A percentile compares a stretch with the other conserved stretches of the same genome.
Evolutionary conservation across 2,329 filamentous ascomycete genomes (phyloP).

Genomic region (Diaporthe velutina): DNA sequence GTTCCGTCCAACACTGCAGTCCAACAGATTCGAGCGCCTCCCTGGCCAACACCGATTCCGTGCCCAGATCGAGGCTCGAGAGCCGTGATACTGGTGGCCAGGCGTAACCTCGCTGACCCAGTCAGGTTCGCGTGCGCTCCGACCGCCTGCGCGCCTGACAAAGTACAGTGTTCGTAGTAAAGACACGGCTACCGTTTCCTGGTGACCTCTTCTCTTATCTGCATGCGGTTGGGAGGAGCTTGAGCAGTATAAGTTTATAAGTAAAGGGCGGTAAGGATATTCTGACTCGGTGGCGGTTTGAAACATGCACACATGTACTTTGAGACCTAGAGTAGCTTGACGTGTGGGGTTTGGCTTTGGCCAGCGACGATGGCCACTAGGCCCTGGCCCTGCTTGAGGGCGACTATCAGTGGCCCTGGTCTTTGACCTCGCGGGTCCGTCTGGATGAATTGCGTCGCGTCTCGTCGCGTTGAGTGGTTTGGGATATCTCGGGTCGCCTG

Average conservation of each 20-base stretch:
- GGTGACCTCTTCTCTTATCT: background rate
- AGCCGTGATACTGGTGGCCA: background rate
- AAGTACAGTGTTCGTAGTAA: background rate
- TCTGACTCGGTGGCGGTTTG: background rate
- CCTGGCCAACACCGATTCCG: background rate
- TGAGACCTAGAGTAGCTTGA: background rate
- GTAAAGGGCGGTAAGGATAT: background rate
- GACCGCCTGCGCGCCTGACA: background rate
- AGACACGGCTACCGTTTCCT: too few relatives aligned
- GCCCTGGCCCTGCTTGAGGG: background rate
- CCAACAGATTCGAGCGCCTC: background rate
- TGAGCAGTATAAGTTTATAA: background rate
- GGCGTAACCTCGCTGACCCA: constrained; percentile 10
- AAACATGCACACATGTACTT: background rate
- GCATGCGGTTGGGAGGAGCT: background rate
- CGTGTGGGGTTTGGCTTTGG: constrained; percentile 12
- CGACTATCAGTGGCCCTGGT: background rate
- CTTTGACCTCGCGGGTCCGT: background rate
- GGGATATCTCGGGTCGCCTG: background rate
- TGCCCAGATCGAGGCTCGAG: background rate
- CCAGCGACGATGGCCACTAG: background rate
- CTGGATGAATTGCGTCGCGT: background rate
- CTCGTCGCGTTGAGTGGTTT: background rate
- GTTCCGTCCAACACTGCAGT: background rate
- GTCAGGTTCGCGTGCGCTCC: background rate